Percentiles rank a stretch among this genome's conserved stretches.
phyloP scores from a whole-genome alignment of 1,284 basidiomycete species.

The Ceratobasidium sp. region DNA sequence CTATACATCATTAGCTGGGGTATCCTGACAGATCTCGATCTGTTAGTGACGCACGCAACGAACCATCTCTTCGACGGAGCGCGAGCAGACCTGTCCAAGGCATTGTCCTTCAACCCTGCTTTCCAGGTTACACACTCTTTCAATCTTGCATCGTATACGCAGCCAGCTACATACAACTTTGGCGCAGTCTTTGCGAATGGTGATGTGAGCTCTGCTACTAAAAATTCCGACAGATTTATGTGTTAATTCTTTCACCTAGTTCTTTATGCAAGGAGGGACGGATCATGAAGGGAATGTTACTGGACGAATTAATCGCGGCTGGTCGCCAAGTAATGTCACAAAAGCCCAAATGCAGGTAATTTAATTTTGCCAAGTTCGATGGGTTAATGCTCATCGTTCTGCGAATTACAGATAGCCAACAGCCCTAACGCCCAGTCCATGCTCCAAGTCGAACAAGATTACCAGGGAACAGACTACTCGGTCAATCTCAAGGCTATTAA shows the following conservation, averaged over 20 bases:
- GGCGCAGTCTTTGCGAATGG: slow-evolving; percentile 92
- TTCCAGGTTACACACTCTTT: slow-evolving; percentile 99
- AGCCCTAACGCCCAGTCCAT: slow-evolving; percentile 79
- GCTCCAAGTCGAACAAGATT: slow-evolving; percentile 96
- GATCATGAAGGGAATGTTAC: slow-evolving; percentile 94
- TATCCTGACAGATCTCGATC: slow-evolving; percentile 1
- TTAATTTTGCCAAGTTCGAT: slow-evolving; percentile 43
- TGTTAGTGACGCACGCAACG: slow-evolving; percentile 85
- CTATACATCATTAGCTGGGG: neutral
- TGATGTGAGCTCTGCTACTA: slow-evolving; percentile 65
- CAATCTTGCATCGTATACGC: slow-evolving; percentile 82
- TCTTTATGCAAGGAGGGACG: slow-evolving; percentile 92
- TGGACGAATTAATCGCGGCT: slow-evolving; percentile 90
- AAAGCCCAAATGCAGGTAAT: slow-evolving; percentile 92
- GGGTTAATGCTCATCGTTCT: slow-evolving; percentile 8
- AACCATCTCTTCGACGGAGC: slow-evolving; percentile 98
- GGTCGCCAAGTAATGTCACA: slow-evolving; percentile 82
- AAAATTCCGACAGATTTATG: slow-evolving; percentile 36
- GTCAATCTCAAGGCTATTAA: slow-evolving; percentile 93
- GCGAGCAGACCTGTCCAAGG: slow-evolving; percentile 95
- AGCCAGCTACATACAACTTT: slow-evolving; percentile 90
- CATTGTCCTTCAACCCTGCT: slow-evolving; percentile 90
- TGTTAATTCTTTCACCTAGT: slow-evolving; percentile 62
- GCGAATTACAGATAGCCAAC: slow-evolving; percentile 44
- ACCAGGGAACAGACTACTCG: slow-evolving; percentile 89